phyloP scores from a whole-genome alignment of 208 protist species.

The Phytomonas sp. region DNA sequence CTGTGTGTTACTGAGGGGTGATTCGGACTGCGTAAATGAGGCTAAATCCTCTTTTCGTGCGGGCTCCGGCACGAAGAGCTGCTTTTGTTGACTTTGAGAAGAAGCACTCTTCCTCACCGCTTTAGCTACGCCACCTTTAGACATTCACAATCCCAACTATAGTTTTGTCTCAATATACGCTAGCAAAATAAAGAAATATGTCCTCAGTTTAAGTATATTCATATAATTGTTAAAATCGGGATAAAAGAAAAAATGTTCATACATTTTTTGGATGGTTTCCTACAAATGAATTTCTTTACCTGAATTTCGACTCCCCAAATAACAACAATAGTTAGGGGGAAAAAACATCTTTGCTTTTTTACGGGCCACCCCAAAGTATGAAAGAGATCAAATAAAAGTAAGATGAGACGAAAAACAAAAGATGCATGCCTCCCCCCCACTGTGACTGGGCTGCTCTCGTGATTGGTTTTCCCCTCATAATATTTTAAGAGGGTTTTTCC shows the following conservation, averaged over 20 bases:
- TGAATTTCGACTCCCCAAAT: background rate
- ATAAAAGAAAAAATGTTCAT: background rate
- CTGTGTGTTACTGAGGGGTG: background rate
- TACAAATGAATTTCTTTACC: background rate
- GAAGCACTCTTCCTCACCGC: background rate
- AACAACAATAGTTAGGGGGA: background rate
- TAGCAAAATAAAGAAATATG: background rate
- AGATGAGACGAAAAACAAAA: background rate
- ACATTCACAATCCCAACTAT: background rate
- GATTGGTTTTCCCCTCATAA: background rate
- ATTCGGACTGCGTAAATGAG: background rate
- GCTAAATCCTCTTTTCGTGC: no score
- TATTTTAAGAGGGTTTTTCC: background rate
- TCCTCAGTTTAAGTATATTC: background rate
- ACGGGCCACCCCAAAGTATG: background rate
- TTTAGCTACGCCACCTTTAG: background rate
- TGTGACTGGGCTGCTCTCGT: background rate
- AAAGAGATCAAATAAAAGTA: background rate
- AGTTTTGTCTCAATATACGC: background rate
- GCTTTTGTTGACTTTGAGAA: background rate
- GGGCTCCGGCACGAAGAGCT: no score
- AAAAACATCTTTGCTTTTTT: background rate
- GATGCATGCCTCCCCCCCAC: background rate
- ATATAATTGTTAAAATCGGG: background rate
- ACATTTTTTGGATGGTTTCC: background rate